These are phyloP conservation scores for Rosa lucieae DNA, from an alignment of 306 rosid genomes.

Conservation along the genomic window DNA sequence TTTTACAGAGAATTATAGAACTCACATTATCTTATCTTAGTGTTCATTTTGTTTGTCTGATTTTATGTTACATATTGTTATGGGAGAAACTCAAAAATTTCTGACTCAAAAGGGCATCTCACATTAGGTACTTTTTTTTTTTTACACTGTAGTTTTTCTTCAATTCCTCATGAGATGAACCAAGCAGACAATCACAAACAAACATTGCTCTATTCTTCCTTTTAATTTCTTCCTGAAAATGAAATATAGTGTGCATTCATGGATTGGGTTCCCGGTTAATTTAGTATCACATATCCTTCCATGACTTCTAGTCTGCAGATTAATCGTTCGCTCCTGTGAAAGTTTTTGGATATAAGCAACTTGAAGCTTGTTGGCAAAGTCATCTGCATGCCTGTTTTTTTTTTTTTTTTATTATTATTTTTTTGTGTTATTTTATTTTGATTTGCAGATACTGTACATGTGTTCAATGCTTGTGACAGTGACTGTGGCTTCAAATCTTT, in stretches of 20 bases:
- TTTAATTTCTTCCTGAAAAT: not conserved
- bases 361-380: too few species aligned
- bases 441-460: conserved; percentile 4
- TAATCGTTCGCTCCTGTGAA: not conserved
- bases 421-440: not conserved
- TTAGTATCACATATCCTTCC: not conserved
- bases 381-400: not conserved
- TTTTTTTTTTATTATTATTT: not conserved
- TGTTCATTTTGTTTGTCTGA: not conserved
- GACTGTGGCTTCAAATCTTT: conserved; percentile 5
- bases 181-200: not conserved
- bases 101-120: not conserved
- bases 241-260: not conserved
- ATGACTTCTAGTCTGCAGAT: not conserved
- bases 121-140: too few species aligned
- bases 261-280: not conserved
- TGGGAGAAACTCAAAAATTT: not conserved
- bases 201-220: not conserved
- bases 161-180: not conserved
- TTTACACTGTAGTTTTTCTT: too few species aligned
- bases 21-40: not conserved
- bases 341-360: not conserved
- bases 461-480: not conserved
- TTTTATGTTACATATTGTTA: not conserved
- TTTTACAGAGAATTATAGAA: too few species aligned